A percentile compares a stretch with the other conserved stretches of the same genome.
phyloP scores from a whole-genome alignment of 2,329 filamentous ascomycete species.

The Dothideomycetidae sp. region DNA sequence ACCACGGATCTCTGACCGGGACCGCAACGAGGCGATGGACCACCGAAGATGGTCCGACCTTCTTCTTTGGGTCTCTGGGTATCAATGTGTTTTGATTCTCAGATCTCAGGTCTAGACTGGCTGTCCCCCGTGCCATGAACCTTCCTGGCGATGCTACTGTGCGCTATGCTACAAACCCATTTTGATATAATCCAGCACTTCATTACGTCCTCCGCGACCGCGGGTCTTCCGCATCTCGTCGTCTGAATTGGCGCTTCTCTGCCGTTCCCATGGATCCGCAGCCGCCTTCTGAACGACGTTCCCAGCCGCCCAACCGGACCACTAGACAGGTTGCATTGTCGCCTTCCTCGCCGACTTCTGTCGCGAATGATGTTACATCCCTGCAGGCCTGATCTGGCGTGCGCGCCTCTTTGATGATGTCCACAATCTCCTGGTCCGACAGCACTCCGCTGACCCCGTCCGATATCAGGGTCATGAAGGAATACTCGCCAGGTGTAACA shows the following conservation, averaged over 20 bases:
- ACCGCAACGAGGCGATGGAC: too few species aligned
- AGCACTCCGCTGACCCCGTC: conserved; percentile 82
- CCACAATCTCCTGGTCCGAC: conserved; percentile 87
- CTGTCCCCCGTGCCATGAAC: too few species aligned
- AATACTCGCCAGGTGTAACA: conserved; percentile 68
- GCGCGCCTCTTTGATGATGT: conserved; percentile 82
- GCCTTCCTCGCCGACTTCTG: conserved; percentile 59
- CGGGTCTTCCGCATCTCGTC: conserved; percentile 67
- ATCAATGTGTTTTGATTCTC: too few species aligned
- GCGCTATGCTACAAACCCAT: too few species aligned
- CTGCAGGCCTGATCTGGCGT: conserved; percentile 77
- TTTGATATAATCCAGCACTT: too few species aligned
- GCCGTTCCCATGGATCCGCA: conserved; percentile 80
- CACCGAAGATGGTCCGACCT: too few species aligned
- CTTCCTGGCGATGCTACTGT: too few species aligned
- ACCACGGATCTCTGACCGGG: too few species aligned
- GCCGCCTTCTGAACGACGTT: conserved; percentile 65
- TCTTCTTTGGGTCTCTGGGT: too few species aligned
- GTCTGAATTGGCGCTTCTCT: conserved; percentile 75
- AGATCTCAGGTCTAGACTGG: too few species aligned
- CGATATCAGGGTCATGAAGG: conserved; percentile 74
- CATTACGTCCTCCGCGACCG: conserved; percentile 44
- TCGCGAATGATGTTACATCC: conserved; percentile 73
- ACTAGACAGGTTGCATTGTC: conserved; percentile 53
- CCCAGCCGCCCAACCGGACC: conserved; percentile 50